Percentiles rank a stretch among this genome's conserved stretches.
Conservation (phyloP, 2,329 filamentous ascomycete species). For the Diaporthe citriasiana region DNA sequence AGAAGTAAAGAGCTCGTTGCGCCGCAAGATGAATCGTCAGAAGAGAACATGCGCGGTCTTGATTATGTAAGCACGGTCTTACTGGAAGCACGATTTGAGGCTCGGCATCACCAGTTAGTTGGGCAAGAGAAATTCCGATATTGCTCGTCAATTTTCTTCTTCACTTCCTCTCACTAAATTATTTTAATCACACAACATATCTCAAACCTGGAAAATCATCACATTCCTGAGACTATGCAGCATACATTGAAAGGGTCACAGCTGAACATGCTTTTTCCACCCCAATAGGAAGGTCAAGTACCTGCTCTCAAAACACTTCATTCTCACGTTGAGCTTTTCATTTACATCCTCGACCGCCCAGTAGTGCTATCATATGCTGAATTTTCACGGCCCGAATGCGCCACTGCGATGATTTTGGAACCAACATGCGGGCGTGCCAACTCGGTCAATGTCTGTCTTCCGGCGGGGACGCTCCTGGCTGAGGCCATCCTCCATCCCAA, state of each 20-base stretch:
- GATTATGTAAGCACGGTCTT: constrained; percentile 14
- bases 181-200: background rate
- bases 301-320: background rate
- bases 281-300: background rate
- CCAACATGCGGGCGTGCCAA: background rate
- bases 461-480: background rate
- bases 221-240: background rate
- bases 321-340: background rate
- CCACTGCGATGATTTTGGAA: background rate
- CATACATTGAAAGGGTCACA: background rate
- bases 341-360: background rate
- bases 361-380: background rate
- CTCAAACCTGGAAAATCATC: background rate
- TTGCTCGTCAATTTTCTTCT: background rate
- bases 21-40: background rate
- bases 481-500: background rate
- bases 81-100: background rate
- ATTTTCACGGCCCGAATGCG: background rate
- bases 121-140: background rate
- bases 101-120: background rate
- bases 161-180: too few relatives aligned
- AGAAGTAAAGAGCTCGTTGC: background rate
- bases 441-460: background rate
- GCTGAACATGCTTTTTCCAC: constrained; percentile 17
- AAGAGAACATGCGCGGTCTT: too few relatives aligned